A percentile compares a stretch with the other conserved stretches of the same genome.
These are phyloP conservation scores for Moesziomyces globuligerus DNA, from an alignment of 1,284 basidiomycete species.

Conservation along the genomic window DNA sequence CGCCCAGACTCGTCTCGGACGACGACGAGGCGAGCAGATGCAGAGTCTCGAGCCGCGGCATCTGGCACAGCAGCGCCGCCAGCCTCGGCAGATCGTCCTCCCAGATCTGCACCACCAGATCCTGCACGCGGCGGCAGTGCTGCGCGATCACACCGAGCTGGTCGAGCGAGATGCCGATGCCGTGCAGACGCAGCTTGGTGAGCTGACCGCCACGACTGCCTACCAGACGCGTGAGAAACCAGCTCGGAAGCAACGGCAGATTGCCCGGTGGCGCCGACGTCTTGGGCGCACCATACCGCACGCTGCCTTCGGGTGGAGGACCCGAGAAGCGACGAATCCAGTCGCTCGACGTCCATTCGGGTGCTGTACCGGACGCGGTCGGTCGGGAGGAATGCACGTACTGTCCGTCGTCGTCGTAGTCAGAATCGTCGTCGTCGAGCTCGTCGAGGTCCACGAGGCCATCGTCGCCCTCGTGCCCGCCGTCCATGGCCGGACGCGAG, in stretches of 20 bases:
- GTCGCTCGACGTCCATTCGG: conserved; percentile 9
- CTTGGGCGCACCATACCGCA: conserved; percentile 28
- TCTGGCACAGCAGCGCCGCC: conserved; percentile 30
- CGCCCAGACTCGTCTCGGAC: conserved; percentile 39
- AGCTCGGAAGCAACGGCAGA: conserved; percentile 31
- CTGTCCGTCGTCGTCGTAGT: conserved; percentile 31
- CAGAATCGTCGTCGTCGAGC: conserved; percentile 31
- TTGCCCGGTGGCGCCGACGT: conserved; percentile 23
- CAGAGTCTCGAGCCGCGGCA: conserved; percentile 43
- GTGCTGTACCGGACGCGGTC: neutral
- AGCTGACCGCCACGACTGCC: conserved; percentile 37
- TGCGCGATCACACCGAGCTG: conserved; percentile 50
- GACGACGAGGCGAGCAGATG: conserved; percentile 54
- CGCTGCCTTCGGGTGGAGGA: conserved; percentile 38
- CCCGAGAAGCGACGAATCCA: conserved; percentile 40
- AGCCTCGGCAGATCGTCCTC: conserved; percentile 52
- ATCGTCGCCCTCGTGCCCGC: conserved; percentile 32
- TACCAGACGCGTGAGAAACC: conserved; percentile 39
- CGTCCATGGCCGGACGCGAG: conserved; percentile 38
- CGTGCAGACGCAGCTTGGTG: conserved; percentile 52
- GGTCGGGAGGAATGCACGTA: conserved; percentile 11
- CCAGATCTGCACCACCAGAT: conserved; percentile 61
- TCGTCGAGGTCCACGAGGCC: conserved; percentile 45
- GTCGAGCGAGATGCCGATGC: conserved; percentile 54
- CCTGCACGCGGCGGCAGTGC: conserved; percentile 39